These are phyloP conservation scores for Hypsizygus ulmarius DNA, from an alignment of 1,284 basidiomycete genomes.

Conservation along the genomic window DNA sequence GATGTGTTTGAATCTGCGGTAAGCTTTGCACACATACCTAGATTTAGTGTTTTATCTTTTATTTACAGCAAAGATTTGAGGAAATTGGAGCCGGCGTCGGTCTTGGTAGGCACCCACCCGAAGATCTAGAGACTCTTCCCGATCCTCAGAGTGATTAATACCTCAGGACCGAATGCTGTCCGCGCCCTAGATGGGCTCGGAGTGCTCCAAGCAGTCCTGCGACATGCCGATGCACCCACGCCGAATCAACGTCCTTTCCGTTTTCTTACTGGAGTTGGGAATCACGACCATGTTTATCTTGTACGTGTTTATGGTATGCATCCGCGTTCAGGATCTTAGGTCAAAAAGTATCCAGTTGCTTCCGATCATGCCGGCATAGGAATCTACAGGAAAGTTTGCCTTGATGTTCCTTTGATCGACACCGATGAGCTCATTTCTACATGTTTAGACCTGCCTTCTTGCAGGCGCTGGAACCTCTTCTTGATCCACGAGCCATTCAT, in stretches of 20 bases:
- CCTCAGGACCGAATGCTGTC: slow-evolving; percentile 48
- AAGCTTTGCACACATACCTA: not conserved
- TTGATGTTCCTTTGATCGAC: not conserved
- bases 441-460: slow-evolving; percentile 47
- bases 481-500: slow-evolving; percentile 41
- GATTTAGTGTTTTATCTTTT: not conserved
- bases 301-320: slow-evolving; percentile 25
- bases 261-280: slow-evolving; percentile 41
- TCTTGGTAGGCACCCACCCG: slow-evolving; percentile 36
- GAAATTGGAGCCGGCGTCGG: slow-evolving; percentile 56
- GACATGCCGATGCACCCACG: slow-evolving; percentile 32
- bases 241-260: slow-evolving; percentile 34
- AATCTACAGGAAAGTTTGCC: slow-evolving; percentile 38
- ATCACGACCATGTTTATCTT: slow-evolving; percentile 46
- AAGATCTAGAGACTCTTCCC: not conserved
- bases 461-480: slow-evolving; percentile 43
- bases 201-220: slow-evolving; percentile 39
- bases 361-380: slow-evolving; percentile 37
- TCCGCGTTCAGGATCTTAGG: not conserved
- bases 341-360: slow-evolving; percentile 35
- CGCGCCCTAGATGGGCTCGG: slow-evolving; percentile 45
- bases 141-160: not conserved
- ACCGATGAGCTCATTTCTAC: not conserved
- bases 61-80: slow-evolving; percentile 32
- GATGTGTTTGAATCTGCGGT: slow-evolving; percentile 53